Evolutionary conservation across 352 stramenopile genomes (phyloP).

Genomic region (Pythium scleroteichum): DNA sequence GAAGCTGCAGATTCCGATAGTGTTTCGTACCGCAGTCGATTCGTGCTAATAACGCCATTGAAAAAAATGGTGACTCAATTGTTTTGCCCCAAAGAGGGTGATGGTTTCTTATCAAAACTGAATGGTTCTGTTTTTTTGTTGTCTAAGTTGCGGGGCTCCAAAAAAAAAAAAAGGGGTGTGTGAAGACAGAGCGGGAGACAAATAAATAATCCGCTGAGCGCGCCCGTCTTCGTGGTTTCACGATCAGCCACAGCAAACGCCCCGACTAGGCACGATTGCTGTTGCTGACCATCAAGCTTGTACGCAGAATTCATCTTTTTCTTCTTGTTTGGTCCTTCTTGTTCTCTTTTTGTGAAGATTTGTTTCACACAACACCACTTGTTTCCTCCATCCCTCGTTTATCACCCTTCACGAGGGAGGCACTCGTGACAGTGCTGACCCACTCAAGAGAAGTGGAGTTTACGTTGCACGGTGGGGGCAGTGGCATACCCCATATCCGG

Average conservation of each 20-base stretch:
- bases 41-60: constrained; percentile 1
- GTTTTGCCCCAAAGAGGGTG: constrained; percentile 7
- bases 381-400: not conserved
- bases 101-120: constrained; percentile 29
- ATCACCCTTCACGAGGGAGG: not conserved
- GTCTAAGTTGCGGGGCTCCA: constrained; percentile 21
- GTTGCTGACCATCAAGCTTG: constrained; percentile 7
- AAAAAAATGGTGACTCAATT: constrained; percentile 1
- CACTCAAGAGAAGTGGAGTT: constrained; percentile 32
- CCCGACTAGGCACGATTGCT: not conserved
- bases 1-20: constrained; percentile 51
- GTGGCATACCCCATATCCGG: constrained; percentile 42
- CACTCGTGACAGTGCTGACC: not conserved
- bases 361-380: constrained; percentile 1
- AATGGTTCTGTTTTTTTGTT: constrained; percentile 20
- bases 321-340: constrained; percentile 9
- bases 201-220: constrained; percentile 31
- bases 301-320: constrained; percentile 24
- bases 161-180: constrained; percentile 23
- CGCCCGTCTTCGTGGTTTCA: constrained; percentile 15
- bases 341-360: constrained; percentile 8
- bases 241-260: not conserved
- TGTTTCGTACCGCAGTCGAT: constrained; percentile 43
- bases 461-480: constrained; percentile 26
- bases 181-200: constrained; percentile 26